Conservation (phyloP, 257 asterid species). For the Eucommia ulmoides region DNA sequence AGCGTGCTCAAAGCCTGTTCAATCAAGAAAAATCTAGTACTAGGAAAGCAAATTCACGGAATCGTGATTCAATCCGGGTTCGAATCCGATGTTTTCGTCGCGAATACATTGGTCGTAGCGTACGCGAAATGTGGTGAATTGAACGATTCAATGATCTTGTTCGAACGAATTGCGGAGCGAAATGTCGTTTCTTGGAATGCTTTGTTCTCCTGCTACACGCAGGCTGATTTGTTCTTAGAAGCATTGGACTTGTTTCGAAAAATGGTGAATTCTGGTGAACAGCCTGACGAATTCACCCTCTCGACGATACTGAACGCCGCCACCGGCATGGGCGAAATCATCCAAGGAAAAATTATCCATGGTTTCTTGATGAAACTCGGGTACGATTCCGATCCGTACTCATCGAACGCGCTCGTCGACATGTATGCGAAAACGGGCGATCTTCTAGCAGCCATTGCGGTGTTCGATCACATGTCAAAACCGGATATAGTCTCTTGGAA, state of each 20-base stretch:
- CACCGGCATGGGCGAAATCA: slow-evolving; percentile 43
- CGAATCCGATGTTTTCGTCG: slow-evolving; percentile 53
- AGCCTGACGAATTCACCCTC: slow-evolving; percentile 65
- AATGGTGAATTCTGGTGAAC: slow-evolving; percentile 43
- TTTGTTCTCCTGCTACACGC: slow-evolving; percentile 39
- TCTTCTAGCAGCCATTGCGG: slow-evolving; percentile 38
- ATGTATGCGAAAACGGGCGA: slow-evolving; percentile 59
- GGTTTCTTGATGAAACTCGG: slow-evolving; percentile 55
- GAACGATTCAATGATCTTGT: slow-evolving; percentile 45
- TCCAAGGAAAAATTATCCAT: slow-evolving; percentile 49
- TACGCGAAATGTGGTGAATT: slow-evolving; percentile 49
- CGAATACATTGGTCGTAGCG: slow-evolving; percentile 51
- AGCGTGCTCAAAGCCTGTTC: slow-evolving; percentile 78
- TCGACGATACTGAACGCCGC: slow-evolving; percentile 56
- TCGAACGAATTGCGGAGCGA: slow-evolving; percentile 47
- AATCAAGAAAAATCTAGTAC: slow-evolving; percentile 15
- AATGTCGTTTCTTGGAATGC: slow-evolving; percentile 78
- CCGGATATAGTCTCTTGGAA: slow-evolving; percentile 74
- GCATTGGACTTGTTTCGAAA: slow-evolving; percentile 49
- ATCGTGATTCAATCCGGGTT: slow-evolving; percentile 45
- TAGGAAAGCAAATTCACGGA: slow-evolving; percentile 62
- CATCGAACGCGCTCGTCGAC: slow-evolving; percentile 62
- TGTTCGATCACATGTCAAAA: slow-evolving; percentile 25
- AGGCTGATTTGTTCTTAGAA: slow-evolving; percentile 32
- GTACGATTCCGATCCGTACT: slow-evolving; percentile 48